Evolutionary conservation across 2,329 filamentous ascomycete species (phyloP).

Genomic region (Tetracladium maxilliforme): DNA sequence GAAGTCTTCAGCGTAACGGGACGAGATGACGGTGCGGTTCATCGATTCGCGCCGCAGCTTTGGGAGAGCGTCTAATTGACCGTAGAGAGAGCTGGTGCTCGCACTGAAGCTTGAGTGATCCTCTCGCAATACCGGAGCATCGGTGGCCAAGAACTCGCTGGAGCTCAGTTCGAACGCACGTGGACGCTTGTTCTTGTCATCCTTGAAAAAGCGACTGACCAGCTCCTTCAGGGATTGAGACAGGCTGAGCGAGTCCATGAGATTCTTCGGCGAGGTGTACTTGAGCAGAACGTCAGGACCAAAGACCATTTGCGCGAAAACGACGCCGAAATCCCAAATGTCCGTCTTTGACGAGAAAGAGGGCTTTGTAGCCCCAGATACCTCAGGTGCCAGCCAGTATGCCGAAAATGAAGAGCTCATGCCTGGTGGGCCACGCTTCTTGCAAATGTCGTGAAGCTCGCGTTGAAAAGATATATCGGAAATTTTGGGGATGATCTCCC

Average conservation of each 20-base stretch:
- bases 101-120: constrained; percentile 21
- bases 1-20: constrained; percentile 79
- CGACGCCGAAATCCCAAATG: constrained; percentile 86
- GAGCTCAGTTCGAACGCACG: constrained; percentile 62
- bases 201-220: constrained; percentile 69
- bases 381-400: constrained; percentile 74
- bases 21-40: constrained; percentile 36
- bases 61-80: no score
- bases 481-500: constrained; percentile 59
- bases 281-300: constrained; percentile 62
- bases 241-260: constrained; percentile 57
- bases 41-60: constrained; percentile 48
- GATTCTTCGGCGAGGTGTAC: constrained; percentile 62
- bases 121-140: constrained; percentile 37
- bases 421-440: constrained; percentile 35
- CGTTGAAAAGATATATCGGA: constrained; percentile 60
- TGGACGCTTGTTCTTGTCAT: constrained; percentile 70
- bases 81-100: constrained; percentile 23
- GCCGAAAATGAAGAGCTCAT: constrained; percentile 54
- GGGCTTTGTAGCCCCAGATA: constrained; percentile 44
- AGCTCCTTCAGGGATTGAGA: constrained; percentile 69
- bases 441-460: constrained; percentile 46
- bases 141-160: constrained; percentile 51
- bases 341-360: constrained; percentile 69
- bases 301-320: constrained; percentile 89